A percentile compares a stretch with the other conserved stretches of the same genome.
phyloP scores from a whole-genome alignment of 768 basidiomycete genomes.

The Boletus huronensis region DNA sequence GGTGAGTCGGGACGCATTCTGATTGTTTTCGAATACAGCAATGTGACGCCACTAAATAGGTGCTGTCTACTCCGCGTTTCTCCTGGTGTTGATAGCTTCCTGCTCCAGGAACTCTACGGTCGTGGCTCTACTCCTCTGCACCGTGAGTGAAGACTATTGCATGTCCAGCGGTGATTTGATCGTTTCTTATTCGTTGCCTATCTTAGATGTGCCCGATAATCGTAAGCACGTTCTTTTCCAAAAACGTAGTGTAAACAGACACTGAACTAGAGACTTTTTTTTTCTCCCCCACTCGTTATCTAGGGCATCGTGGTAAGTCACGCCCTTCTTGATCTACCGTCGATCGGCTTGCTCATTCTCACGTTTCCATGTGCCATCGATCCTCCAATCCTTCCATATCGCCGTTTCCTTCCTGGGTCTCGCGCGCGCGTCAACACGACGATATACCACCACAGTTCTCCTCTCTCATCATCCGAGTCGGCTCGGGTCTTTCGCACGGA shows the following conservation, averaged over 20 bases:
- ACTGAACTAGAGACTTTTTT: neutral
- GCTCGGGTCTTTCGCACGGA: conserved; percentile 19
- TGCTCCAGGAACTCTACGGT: neutral
- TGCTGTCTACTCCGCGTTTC: neutral
- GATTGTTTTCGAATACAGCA: neutral
- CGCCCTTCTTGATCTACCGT: neutral
- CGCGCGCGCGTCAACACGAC: neutral
- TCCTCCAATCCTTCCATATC: neutral
- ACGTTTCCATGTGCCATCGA: neutral
- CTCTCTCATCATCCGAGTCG: conserved; percentile 25
- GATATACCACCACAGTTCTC: neutral
- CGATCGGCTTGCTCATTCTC: neutral
- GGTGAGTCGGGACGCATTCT: neutral
- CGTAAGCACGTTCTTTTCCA: neutral
- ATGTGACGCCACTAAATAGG: neutral
- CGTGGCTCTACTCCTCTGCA: neutral
- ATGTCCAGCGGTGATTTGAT: neutral
- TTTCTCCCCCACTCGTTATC: neutral
- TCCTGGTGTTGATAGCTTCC: neutral
- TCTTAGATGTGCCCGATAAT: neutral
- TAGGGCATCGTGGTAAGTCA: neutral
- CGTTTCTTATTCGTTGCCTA: neutral
- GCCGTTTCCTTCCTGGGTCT: conserved; percentile 18
- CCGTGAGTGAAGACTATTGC: neutral
- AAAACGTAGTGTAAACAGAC: neutral